Conservation (phyloP, 1,284 basidiomycete genomes). For the Ustilago vetiveriae region DNA sequence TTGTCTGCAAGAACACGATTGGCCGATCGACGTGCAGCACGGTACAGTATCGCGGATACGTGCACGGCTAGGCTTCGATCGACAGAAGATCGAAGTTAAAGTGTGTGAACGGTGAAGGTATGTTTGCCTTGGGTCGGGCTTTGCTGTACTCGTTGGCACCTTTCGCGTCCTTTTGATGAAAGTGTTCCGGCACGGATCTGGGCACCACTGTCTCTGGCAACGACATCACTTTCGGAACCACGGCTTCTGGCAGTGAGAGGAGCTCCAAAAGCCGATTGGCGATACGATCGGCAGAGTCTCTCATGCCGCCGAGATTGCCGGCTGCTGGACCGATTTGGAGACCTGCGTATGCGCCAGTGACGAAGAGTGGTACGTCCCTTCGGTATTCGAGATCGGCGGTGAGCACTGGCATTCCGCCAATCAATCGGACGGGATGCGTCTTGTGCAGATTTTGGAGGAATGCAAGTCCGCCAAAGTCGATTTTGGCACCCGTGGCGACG, state of each 20-base stretch:
- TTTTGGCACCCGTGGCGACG: slow-evolving; percentile 61
- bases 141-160: background rate
- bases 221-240: slow-evolving; percentile 9
- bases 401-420: slow-evolving; percentile 63
- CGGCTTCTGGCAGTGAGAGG: slow-evolving; percentile 12
- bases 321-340: slow-evolving; percentile 67
- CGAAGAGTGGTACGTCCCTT: slow-evolving; percentile 62
- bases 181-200: background rate
- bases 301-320: slow-evolving; percentile 66
- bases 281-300: slow-evolving; percentile 67
- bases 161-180: background rate
- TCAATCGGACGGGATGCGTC: slow-evolving; percentile 51
- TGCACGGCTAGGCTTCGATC: slow-evolving; percentile 22
- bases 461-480: slow-evolving; percentile 48
- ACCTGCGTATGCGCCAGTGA: slow-evolving; percentile 62
- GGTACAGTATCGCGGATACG: no score
- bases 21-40: no score
- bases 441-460: slow-evolving; percentile 53
- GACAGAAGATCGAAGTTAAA: slow-evolving; percentile 44
- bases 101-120: slow-evolving; percentile 23
- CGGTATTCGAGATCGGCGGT: slow-evolving; percentile 65
- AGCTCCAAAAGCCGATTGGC: slow-evolving; percentile 53
- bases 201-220: slow-evolving; percentile 11
- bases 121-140: background rate
- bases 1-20: no score